Base-by-base conservation (phyloP, 495 filamentous ascomycete species). In the Penicillium daleae region DNA sequence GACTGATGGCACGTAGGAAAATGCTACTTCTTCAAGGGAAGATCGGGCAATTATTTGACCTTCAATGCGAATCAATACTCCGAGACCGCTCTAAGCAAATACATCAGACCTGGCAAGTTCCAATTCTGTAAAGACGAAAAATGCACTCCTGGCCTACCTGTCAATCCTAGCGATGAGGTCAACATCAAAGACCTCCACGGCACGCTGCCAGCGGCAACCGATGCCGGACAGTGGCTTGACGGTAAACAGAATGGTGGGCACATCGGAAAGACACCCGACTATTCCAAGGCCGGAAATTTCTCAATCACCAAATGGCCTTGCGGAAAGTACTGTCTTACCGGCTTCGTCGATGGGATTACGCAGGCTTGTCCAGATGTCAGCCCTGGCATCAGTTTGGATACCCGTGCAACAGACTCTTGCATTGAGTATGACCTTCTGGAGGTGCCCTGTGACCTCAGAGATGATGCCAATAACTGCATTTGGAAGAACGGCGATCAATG, bases 11-110 rank as follows among this genome's bases (percentile, higher is more conserved):
- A 19, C 3, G 17, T 42, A 42, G 39, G 39, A 0, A 21, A 42
- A 42, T 42, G 39, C 39, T 42, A 42, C 39, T 42, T 42, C 39
- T 42, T 42, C 39, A 42, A 42, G 39, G 39, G 39, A 42, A 19
- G 39, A 42, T 42, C 39, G 8, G 39, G 39, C 39, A 42, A 42
- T 8, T 42, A 42, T 42, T 10, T 42, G 4, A 42, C 39, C 0
- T 42, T 42, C 39, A 42, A 42, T n/a, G 39, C 39, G 0, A 42
- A 42, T n/a, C 39, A 42, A 42, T 42, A 42, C 39, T 42, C 39
- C n/a, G 39, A 42, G 8, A 42, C 39, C 39, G 39, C 17, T 8
- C 39, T 42, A n/a, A 42, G 39, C 6, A 42, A 42, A n/a, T 42
- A 42, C n/a, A 42, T 42, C 39, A 19, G 39, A 21, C n/a, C 39